Evolutionary conservation across 345 rosid genomes (phyloP).

Genomic region (Raphanus sativus): DNA sequence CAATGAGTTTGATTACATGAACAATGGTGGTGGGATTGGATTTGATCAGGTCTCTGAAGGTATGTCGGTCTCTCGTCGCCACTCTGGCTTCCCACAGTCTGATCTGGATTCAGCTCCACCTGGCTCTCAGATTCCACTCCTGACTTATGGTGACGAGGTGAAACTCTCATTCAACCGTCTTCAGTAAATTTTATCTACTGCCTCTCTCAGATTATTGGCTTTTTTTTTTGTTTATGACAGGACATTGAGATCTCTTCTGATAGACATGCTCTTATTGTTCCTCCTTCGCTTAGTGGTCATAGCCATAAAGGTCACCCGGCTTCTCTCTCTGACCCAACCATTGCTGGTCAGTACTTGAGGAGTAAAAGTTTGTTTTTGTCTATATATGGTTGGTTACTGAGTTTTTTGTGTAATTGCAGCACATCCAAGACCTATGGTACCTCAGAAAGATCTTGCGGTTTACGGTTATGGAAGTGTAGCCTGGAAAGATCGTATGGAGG

Average conservation of each 20-base stretch:
- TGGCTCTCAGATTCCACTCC: constrained; percentile 78
- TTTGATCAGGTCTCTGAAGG: constrained; percentile 67
- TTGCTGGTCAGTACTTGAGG: constrained; percentile 52
- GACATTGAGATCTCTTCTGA: constrained; percentile 84
- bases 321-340: constrained; percentile 63
- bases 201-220: not conserved
- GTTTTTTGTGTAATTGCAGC: constrained; percentile 43
- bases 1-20: constrained; percentile 77
- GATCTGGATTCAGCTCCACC: constrained; percentile 76
- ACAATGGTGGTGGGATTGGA: constrained; percentile 55
- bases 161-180: not conserved
- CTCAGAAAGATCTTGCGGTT: constrained; percentile 83
- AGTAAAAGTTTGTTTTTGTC: not conserved
- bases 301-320: constrained; percentile 79
- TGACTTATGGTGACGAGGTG: constrained; percentile 95
- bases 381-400: constrained; percentile 8
- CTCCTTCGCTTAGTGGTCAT: constrained; percentile 65
- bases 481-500: constrained; percentile 97
- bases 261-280: constrained; percentile 89
- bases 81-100: constrained; percentile 54
- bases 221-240: constrained; percentile 40
- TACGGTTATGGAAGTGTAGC: constrained; percentile 98
- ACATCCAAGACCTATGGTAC: constrained; percentile 95
- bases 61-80: constrained; percentile 55
- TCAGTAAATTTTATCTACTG: constrained; percentile 1